Evolutionary conservation across 176 grass and related monocot genomes (phyloP), one percentile per base, ranked within the genome.

Genomic region (Pontederia paniculata): DNA sequence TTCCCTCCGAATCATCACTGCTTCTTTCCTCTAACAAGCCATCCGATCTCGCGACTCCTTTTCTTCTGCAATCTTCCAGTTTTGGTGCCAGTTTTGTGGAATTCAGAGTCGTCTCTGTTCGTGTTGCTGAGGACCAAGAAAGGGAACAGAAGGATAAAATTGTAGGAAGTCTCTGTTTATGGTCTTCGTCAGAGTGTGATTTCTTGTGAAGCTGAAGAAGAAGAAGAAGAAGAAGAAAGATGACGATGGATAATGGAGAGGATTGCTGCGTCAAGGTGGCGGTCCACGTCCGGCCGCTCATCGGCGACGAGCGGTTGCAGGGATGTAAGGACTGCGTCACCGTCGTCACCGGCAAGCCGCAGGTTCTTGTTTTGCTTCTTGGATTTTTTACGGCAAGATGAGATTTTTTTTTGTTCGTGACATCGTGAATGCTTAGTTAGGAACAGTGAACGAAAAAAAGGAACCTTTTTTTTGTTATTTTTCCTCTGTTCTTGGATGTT

Each of bases 231-330:
- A n/a, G n/a, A 47, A 68, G 0, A 47, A 79, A 74, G 54, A 99
- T 93, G 94, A 88, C 94, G 19, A 84, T 93, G 94, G 94, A 99
- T 72, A 74, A 84, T 69, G 78, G 87, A 54, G 94, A 99, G 73
- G 87, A 93, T 84, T 99, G 94, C 76, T 78, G 87, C 65, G 94
- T 99, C 49, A 91, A 88, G 68, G 94, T 99, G 37, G 94, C 94
- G 43, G 87, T 99, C 65, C 94, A 99, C 31, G 82, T 80, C 50
- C 74, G 94, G 55, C 94, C 94, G 52, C 83, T 99, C 73, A 85
- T 99, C 81, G 86, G 83, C 63, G 94, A 99, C 79, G 94, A 99
- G 83, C 90, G 88, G 74, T 73, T 84, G 56, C 87, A 85, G 76
- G 94, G 94, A 0, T 93, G 94, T 70, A 88, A 99, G 84, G 86